Conservation (phyloP, 768 basidiomycete genomes). For the Tulasnella sp. region DNA sequence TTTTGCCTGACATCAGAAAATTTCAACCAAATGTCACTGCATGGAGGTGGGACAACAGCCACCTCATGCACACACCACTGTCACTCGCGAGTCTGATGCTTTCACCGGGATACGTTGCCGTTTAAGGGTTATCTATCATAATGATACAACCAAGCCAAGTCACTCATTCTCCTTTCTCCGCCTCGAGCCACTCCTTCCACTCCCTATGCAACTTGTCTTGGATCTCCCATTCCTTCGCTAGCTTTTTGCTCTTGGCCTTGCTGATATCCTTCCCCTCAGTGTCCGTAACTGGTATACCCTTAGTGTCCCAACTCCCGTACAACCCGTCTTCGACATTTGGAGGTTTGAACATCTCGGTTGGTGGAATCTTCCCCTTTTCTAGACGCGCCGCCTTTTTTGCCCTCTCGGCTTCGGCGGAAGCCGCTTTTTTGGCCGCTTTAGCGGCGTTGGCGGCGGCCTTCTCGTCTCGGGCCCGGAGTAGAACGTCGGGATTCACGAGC, state of each 20-base stretch:
- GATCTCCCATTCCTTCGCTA: constrained; percentile 62
- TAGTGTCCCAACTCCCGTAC: constrained; percentile 81
- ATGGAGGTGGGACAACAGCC: too few species aligned
- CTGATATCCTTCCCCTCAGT: constrained; percentile 77
- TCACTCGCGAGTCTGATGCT: too few species aligned
- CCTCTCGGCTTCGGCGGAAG: constrained; percentile 57
- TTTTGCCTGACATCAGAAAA: too few species aligned
- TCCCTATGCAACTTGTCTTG: constrained; percentile 82
- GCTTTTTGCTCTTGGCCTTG: constrained; percentile 74
- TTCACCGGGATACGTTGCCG: too few species aligned
- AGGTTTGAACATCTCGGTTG: constrained; percentile 77
- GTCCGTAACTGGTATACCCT: constrained; percentile 82
- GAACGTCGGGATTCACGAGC: constrained; percentile 73
- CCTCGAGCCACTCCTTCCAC: constrained; percentile 42
- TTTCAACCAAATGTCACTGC: too few species aligned
- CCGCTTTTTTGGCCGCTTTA: constrained; percentile 76
- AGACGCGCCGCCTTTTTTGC: constrained; percentile 65
- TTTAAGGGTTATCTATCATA: background rate
- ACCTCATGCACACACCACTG: too few species aligned
- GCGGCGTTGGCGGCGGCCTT: constrained; percentile 71
- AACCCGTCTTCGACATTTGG: constrained; percentile 66
- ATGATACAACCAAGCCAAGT: background rate
- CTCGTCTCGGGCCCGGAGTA: constrained; percentile 83
- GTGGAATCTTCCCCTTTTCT: constrained; percentile 76
- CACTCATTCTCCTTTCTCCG: background rate